These are phyloP conservation scores for Xanthoconium separans DNA, from an alignment of 1,284 basidiomycete species.

Conservation along the genomic window DNA sequence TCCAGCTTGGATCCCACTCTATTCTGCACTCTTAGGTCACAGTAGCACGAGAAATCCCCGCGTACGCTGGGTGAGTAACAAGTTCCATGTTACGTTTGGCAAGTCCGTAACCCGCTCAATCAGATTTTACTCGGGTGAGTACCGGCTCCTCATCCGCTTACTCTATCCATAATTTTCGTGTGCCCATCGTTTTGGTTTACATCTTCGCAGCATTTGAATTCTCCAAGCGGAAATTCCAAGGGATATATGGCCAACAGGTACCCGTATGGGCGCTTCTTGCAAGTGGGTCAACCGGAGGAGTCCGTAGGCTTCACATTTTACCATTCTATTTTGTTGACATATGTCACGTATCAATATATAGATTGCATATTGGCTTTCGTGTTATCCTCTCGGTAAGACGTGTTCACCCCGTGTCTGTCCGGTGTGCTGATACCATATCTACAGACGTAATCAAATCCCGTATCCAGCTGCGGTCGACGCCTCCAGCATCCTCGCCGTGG, in stretches of 20 bases:
- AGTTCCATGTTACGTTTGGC: slow-evolving; percentile 17
- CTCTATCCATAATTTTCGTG: not conserved
- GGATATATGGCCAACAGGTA: slow-evolving; percentile 60
- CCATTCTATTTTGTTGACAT: slow-evolving; percentile 1
- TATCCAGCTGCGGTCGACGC: slow-evolving; percentile 76
- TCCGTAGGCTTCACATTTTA: slow-evolving; percentile 40
- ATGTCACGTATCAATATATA: slow-evolving; percentile 27
- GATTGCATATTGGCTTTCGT: slow-evolving; percentile 93
- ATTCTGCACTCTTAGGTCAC: slow-evolving; percentile 62
- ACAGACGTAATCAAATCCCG: slow-evolving; percentile 90
- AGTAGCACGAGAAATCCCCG: slow-evolving; percentile 89
- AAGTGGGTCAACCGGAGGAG: slow-evolving; percentile 87
- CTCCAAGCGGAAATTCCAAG: slow-evolving; percentile 75
- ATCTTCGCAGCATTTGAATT: slow-evolving; percentile 76
- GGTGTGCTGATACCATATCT: not conserved
- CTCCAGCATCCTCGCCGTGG: slow-evolving; percentile 75
- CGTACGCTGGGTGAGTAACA: slow-evolving; percentile 78
- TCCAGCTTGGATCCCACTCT: too few species aligned
- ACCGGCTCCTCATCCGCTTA: not conserved
- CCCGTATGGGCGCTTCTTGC: slow-evolving; percentile 89
- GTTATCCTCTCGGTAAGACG: slow-evolving; percentile 76
- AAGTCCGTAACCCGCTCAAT: not conserved
- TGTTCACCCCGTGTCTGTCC: not conserved
- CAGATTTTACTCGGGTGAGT: slow-evolving; percentile 72
- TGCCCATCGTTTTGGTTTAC: not conserved